Evolutionary conservation across 768 basidiomycete species (phyloP), one percentile per base, ranked within the genome.

Genomic region (Lentinula edodes): DNA sequence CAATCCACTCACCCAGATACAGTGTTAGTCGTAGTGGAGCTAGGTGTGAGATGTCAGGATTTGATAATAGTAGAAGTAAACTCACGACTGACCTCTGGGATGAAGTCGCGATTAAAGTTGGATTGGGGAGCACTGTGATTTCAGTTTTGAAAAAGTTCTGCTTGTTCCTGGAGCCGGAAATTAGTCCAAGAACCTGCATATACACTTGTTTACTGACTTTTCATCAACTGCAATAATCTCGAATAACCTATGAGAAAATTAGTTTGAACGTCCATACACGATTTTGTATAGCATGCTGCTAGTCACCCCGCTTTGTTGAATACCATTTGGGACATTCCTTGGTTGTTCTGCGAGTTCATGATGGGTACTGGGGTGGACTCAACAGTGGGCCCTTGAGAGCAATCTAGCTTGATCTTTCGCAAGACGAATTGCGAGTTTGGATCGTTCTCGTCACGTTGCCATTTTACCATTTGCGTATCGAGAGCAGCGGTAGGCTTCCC

Each of bases 351-450:
- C 13, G 51, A 60, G n/a, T 52, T 52, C 6, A 6, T 1, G n/a
- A 60, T 20, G 4, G 48, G 20, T 16, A 60, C 59, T 1, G 51
- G 59, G 23, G 36, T 43, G 0, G 50, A 52, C 7, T 41, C 41
- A 6, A 3, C 2, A 41, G 50, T 32, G 2, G 59, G 59, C 10
- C 59, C 59, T 5, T n/a, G 20, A 6, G 48, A 13, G 7, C 43
- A 8, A 23, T 60, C 59, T 18, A 60, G 28, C 39, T 60, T 60
- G 51, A 60, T 52, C 28, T 60, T 60, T 13, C 34, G 51, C 13
- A 60, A 18, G 50, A 18, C 39, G 28, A 60, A 60, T 15, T 60
- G n/a, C 12, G 23, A 32, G 20, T 36, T 51, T 23, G 59, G 58
- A 46, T 60, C 51, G 9, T 20, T 6, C 28, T 41, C 18, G 48